These are phyloP conservation scores for Closterium sp. DNA, from an alignment of 139 green algal genomes.

Conservation along the genomic window DNA sequence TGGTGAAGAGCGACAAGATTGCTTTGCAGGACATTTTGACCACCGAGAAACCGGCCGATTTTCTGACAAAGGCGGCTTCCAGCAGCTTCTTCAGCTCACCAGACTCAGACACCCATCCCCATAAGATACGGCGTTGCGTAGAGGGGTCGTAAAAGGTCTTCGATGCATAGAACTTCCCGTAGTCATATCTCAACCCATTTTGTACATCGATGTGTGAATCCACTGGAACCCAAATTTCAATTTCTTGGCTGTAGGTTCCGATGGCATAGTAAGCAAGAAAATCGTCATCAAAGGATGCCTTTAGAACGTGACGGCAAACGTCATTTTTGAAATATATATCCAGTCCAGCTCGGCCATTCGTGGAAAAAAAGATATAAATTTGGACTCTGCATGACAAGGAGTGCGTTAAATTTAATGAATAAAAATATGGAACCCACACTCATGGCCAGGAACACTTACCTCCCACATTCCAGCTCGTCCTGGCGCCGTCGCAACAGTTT, in stretches of 20 bases:
- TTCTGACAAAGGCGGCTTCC: no score
- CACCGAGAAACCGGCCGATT: no score
- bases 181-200: constrained; percentile 16
- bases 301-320: constrained; percentile 22
- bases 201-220: constrained; percentile 4
- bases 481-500: background rate
- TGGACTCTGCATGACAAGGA: constrained; percentile 13
- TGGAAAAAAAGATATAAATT: constrained; percentile 26
- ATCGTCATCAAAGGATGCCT: constrained; percentile 28
- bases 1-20: no score
- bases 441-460: background rate
- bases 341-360: background rate
- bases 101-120: constrained; percentile 41
- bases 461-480: constrained; percentile 41
- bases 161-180: constrained; percentile 43
- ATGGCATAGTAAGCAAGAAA: constrained; percentile 21
- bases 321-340: background rate
- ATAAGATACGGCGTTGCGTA: constrained; percentile 3
- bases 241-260: constrained; percentile 9
- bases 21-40: no score
- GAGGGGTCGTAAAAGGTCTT: constrained; percentile 40
- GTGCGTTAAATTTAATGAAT: constrained; percentile 1
- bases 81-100: no score
- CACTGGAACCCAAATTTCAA: constrained; percentile 11
- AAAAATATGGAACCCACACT: background rate